Conservation (phyloP, 1,284 basidiomycete genomes). For the Microbotryomycetes sp. region DNA sequence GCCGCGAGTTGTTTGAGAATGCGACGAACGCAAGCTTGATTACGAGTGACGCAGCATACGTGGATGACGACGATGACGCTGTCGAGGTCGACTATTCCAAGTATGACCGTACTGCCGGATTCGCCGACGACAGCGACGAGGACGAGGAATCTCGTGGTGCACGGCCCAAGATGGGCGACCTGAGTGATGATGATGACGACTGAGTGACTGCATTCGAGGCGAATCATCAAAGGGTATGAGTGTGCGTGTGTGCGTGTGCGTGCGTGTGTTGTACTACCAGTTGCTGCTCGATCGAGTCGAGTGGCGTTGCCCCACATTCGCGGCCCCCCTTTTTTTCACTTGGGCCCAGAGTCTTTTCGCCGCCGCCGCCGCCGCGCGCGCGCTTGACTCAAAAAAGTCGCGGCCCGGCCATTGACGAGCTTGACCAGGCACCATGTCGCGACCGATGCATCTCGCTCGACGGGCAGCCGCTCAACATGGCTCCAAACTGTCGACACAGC, state of each 20-base stretch:
- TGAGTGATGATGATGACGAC: slow-evolving; percentile 22
- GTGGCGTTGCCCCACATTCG: background rate
- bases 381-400: background rate
- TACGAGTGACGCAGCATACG: slow-evolving; percentile 59
- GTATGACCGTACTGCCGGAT: background rate
- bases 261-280: background rate
- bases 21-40: slow-evolving; percentile 55
- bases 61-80: slow-evolving; percentile 48
- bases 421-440: background rate
- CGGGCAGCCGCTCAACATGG: background rate
- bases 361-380: no score
- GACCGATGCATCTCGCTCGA: background rate
- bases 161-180: slow-evolving; percentile 6
- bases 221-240: background rate
- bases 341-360: no score
- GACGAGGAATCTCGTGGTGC: slow-evolving; percentile 5
- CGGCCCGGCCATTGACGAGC: background rate
- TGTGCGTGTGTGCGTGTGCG: background rate
- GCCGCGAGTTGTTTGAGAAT: slow-evolving; percentile 79
- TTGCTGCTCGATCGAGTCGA: background rate
- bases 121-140: background rate
- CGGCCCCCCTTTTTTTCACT: background rate
- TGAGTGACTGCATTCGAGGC: background rate
- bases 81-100: slow-evolving; percentile 60
- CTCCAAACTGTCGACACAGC: background rate